Conservation (phyloP, 2,329 filamentous ascomycete genomes). For the Diaporthe velutina region DNA sequence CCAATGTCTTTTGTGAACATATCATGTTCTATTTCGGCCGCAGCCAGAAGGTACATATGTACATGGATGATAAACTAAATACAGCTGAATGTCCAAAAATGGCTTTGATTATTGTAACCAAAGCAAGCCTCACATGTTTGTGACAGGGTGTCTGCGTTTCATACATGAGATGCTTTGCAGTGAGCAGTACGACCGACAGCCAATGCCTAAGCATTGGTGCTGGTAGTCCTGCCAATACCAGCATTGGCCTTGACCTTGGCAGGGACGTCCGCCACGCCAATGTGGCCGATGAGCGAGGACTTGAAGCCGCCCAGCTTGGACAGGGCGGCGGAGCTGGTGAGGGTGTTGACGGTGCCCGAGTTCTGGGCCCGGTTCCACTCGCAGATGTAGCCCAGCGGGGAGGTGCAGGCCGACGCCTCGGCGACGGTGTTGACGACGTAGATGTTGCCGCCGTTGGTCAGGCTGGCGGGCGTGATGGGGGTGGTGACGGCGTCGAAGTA, state of each 20-base stretch:
- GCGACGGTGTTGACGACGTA: conserved; percentile 41
- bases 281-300: conserved; percentile 12
- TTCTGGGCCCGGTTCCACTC: conserved; percentile 61
- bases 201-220: not conserved
- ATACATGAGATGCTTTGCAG: too few relatives aligned
- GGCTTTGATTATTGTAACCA: accelerated
- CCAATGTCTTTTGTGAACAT: too few relatives aligned
- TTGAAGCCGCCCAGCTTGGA: conserved; percentile 53
- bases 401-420: conserved; percentile 56
- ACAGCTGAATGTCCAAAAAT: not conserved
- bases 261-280: conserved; percentile 11
- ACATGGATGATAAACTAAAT: not conserved
- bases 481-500: conserved; percentile 66
- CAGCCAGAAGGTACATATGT: not conserved
- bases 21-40: not conserved
- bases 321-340: conserved; percentile 60
- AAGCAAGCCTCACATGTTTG: too few relatives aligned
- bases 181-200: accelerated
- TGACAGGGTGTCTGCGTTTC: not conserved
- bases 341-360: conserved; percentile 54
- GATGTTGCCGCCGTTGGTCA: conserved; percentile 31
- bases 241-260: conserved; percentile 19
- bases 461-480: conserved; percentile 50
- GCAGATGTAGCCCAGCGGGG: conserved; percentile 62
- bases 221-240: conserved; percentile 17